Conservation (phyloP, 768 basidiomycete genomes). For the Collybia mongolica region DNA sequence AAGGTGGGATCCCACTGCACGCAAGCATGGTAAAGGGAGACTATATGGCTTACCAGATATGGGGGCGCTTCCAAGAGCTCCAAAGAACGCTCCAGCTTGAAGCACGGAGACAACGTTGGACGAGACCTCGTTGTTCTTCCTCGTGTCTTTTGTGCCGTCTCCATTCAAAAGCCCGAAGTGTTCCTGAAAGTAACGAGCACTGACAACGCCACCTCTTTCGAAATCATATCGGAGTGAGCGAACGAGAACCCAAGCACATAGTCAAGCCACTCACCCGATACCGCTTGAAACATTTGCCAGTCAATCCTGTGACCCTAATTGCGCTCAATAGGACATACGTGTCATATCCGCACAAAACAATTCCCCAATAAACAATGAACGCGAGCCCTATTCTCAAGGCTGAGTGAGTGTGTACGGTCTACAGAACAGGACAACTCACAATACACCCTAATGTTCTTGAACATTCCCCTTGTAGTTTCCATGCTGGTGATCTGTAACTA, state of each 20-base stretch:
- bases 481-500: too few relatives aligned
- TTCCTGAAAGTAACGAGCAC: constrained; percentile 1
- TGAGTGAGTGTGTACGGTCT: not conserved
- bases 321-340: constrained; percentile 13
- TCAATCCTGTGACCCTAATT: too few relatives aligned
- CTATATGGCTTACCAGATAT: not conserved
- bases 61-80: constrained; percentile 1
- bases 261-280: not conserved
- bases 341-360: constrained; percentile 22
- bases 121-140: not conserved
- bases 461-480: too few relatives aligned
- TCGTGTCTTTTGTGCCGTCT: not conserved
- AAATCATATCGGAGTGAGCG: not conserved
- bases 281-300: not conserved
- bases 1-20: too few relatives aligned
- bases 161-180: not conserved
- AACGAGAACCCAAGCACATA: constrained; percentile 11
- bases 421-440: too few relatives aligned
- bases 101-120: constrained; percentile 4
- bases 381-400: constrained; percentile 15
- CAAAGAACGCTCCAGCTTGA: constrained; percentile 4
- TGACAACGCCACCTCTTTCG: constrained; percentile 16
- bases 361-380: constrained; percentile 23
- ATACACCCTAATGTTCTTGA: too few relatives aligned
- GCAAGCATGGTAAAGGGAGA: not conserved